Conservation (phyloP, 176 grass and related monocot genomes). For the Oryza meridionalis region DNA sequence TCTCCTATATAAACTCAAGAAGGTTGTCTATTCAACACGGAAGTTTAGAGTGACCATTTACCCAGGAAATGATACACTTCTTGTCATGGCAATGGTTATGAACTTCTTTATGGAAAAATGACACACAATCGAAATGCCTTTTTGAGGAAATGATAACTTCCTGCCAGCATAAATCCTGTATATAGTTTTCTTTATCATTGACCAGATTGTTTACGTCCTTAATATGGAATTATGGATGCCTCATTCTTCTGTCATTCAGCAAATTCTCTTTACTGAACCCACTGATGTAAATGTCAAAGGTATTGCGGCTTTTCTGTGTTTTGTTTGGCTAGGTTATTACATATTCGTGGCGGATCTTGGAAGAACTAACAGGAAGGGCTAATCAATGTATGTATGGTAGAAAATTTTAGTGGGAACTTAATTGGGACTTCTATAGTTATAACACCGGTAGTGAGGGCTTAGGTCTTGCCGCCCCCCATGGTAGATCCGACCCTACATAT, state of each 20-base stretch:
- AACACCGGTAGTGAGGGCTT: too few species aligned
- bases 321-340: background rate
- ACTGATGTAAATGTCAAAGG: background rate
- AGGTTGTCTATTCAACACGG: constrained; percentile 74
- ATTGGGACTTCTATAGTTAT: too few species aligned
- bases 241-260: constrained; percentile 14
- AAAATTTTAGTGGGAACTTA: too few species aligned
- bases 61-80: constrained; percentile 81
- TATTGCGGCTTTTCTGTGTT: background rate
- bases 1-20: constrained; percentile 85
- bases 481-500: background rate
- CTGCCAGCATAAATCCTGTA: background rate
- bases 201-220: background rate
- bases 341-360: background rate
- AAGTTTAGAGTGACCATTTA: constrained; percentile 89
- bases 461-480: too few species aligned
- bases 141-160: constrained; percentile 35
- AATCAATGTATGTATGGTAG: too few species aligned
- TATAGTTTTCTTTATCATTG: background rate
- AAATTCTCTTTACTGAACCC: constrained; percentile 25
- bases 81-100: constrained; percentile 74
- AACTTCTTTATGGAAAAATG: constrained; percentile 64
- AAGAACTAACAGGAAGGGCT: too few species aligned
- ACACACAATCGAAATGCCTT: background rate
- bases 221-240: background rate